A percentile compares a stretch with the other conserved stretches of the same genome.
phyloP scores from a whole-genome alignment of 768 basidiomycete species.

The Naganishia vishniacii region DNA sequence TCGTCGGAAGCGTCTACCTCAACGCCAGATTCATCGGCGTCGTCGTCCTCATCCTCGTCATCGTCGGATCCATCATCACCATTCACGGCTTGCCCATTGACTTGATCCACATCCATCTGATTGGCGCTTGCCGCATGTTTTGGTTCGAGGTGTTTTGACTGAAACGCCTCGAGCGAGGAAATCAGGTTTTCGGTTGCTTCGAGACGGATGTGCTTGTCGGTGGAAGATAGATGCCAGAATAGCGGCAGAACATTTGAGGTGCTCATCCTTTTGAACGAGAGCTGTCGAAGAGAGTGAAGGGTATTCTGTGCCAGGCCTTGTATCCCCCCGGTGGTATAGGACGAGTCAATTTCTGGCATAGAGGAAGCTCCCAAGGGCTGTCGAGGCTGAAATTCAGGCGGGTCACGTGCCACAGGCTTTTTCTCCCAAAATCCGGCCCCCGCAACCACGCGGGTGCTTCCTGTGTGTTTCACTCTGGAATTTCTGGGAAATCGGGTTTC shows the following conservation, averaged over 20 bases:
- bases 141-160: constrained; percentile 47
- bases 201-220: constrained; percentile 69
- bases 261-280: constrained; percentile 8
- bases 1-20: constrained; percentile 37
- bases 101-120: constrained; percentile 37
- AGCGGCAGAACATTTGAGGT: constrained; percentile 82
- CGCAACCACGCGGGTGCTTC: no score
- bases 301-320: no score
- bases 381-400: constrained; percentile 6
- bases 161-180: constrained; percentile 75
- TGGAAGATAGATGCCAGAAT: constrained; percentile 87
- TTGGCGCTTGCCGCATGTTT: constrained; percentile 4
- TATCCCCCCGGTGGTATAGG: no score
- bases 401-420: constrained; percentile 6
- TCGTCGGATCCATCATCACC: constrained; percentile 52
- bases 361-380: neutral
- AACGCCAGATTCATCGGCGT: constrained; percentile 33
- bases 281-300: neutral
- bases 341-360: neutral
- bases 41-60: constrained; percentile 39
- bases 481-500: neutral
- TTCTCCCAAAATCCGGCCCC: no score
- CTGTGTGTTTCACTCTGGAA: no score
- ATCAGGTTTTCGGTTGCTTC: constrained; percentile 81
- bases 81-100: constrained; percentile 48